phyloP scores from a whole-genome alignment of 179 eudicot species.

The Silene coronaria region DNA sequence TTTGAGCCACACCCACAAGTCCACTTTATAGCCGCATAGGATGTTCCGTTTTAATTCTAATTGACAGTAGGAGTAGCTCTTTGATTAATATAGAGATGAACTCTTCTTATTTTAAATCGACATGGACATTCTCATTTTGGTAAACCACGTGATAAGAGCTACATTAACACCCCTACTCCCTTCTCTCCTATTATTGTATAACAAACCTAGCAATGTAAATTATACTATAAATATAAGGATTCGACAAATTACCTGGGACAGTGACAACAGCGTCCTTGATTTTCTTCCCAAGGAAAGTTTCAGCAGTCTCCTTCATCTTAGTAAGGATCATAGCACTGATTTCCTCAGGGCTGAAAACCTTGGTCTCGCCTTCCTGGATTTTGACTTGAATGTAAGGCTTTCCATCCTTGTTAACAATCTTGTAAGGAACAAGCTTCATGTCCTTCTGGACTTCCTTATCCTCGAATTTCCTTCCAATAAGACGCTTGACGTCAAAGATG shows the following conservation, averaged over 20 bases:
- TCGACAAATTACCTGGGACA: slow-evolving; percentile 28
- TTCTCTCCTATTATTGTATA: not conserved
- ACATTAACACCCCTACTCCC: not conserved
- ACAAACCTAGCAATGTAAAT: not conserved
- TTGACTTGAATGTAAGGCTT: slow-evolving; percentile 41
- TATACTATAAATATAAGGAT: not conserved
- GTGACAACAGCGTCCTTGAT: slow-evolving; percentile 41
- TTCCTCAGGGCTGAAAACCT: slow-evolving; percentile 44
- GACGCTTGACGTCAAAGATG: slow-evolving; percentile 37
- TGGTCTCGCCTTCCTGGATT: slow-evolving; percentile 37
- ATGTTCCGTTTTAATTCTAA: too few species aligned
- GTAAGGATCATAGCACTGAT: slow-evolving; percentile 42
- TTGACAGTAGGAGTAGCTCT: too few species aligned
- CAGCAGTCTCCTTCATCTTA: slow-evolving; percentile 44
- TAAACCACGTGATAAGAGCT: too few species aligned
- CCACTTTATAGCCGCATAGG: too few species aligned
- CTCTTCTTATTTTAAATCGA: too few species aligned
- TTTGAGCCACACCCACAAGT: too few species aligned
- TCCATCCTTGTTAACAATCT: slow-evolving; percentile 38
- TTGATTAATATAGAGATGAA: too few species aligned
- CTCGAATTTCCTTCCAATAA: slow-evolving; percentile 34
- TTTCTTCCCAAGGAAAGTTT: slow-evolving; percentile 34
- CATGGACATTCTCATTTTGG: too few species aligned
- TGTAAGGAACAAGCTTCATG: slow-evolving; percentile 38
- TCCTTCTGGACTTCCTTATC: slow-evolving; percentile 39